These are phyloP conservation scores for Tolypocladium nubicola DNA, from an alignment of 2,329 filamentous ascomycete genomes.

Conservation along the genomic window DNA sequence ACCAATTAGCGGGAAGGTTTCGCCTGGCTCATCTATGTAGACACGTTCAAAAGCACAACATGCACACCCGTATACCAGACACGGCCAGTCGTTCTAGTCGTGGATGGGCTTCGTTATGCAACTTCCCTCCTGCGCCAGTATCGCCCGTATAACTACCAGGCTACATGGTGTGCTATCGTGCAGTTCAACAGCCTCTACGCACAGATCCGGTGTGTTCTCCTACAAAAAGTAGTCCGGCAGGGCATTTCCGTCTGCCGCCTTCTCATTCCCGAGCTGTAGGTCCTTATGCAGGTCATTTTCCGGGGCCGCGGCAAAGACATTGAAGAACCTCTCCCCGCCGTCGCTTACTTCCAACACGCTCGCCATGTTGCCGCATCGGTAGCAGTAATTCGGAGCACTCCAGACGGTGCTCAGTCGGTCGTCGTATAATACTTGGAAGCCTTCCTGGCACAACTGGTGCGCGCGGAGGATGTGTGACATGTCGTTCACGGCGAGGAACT, in stretches of 20 bases:
- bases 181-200: background rate
- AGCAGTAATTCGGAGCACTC: constrained; percentile 95
- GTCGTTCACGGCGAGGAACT: constrained; percentile 92
- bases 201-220: background rate
- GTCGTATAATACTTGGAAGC: constrained; percentile 93
- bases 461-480: constrained; percentile 97
- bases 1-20: background rate
- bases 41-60: background rate
- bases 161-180: background rate
- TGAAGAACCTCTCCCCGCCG: constrained; percentile 87
- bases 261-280: constrained; percentile 65
- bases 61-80: background rate
- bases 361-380: constrained; percentile 92
- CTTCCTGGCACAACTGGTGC: constrained; percentile 98
- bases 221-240: constrained; percentile 65
- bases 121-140: background rate
- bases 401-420: constrained; percentile 92
- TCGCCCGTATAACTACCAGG: background rate
- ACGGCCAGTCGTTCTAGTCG: background rate
- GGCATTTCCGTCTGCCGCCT: constrained; percentile 49
- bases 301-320: constrained; percentile 92
- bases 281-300: constrained; percentile 92
- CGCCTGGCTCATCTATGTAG: background rate
- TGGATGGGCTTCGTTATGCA: background rate
- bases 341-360: constrained; percentile 95